phyloP scores from a whole-genome alignment of 768 basidiomycete species.

The Psilocybe cyanescens region DNA sequence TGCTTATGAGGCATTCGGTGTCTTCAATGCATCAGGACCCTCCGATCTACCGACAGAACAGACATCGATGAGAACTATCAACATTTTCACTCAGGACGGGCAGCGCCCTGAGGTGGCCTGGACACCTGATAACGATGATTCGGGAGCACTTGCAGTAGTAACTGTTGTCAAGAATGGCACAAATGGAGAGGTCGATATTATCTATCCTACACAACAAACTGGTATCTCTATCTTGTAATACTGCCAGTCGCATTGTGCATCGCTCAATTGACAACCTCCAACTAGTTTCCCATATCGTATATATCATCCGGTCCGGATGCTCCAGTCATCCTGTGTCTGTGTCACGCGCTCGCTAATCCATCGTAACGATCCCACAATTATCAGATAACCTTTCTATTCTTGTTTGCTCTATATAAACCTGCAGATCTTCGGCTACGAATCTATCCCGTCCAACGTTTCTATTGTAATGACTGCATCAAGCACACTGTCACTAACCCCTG shows the following conservation, averaged over 20 bases:
- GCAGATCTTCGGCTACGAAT: not conserved
- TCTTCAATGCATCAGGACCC: slow-evolving; percentile 8
- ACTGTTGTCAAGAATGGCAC: not conserved
- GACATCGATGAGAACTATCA: slow-evolving; percentile 13
- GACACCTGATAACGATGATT: slow-evolving; percentile 13
- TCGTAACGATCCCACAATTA: not conserved
- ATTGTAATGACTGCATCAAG: not conserved
- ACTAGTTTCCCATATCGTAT: too few species aligned
- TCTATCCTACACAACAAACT: not conserved
- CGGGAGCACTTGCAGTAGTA: not conserved
- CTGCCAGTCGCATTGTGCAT: not conserved
- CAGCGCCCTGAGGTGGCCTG: slow-evolving; percentile 10
- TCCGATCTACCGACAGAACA: slow-evolving; percentile 12
- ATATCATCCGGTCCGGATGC: too few species aligned
- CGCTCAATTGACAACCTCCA: too few species aligned
- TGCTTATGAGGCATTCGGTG: slow-evolving; percentile 16
- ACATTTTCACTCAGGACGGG: slow-evolving; percentile 10
- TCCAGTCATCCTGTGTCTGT: too few species aligned
- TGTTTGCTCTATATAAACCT: not conserved
- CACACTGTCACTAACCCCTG: not conserved
- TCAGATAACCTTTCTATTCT: not conserved
- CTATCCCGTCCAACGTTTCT: not conserved
- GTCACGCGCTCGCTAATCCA: not conserved
- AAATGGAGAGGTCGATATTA: not conserved
- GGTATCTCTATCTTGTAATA: not conserved